Evolutionary conservation across 257 asterid genomes (phyloP), one percentile per base, ranked within the genome.

Genomic region (Primulina huaijiensis): DNA sequence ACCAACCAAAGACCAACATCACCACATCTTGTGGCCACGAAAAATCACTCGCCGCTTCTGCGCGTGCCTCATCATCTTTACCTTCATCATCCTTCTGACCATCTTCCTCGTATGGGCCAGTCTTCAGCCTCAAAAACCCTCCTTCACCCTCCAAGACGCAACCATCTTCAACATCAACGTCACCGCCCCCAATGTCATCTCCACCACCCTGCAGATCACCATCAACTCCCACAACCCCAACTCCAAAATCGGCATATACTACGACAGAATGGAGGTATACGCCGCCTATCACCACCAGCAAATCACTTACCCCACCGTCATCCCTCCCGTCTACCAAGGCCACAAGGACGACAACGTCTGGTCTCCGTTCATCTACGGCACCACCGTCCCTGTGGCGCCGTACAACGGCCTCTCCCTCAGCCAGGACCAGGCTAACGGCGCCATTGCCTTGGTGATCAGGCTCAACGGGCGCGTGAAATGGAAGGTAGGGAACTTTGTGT

Each of bases 81-180:
- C 0, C 73, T 83, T 93, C 90, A 64, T 91, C 69, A 0, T 82
- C 77, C 88, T 90, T 2, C 1, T 90, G 5, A 4, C 76, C 6
- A 10, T 89, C 83, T 92, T 94, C 75, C 16, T 91, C 10, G 59
- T 77, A 0, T 90, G 97, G 97, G 96, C 96, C 30, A 38, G 85
- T 1, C 89, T 94, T 23, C 97, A 89, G 62, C 99, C 99, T 21
- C 80, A 74, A 19, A 90, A 87, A 38, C 97, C 99, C 20, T 80
- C 88, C 5, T 94, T 94, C 79, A 68, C 64, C 69, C 95, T 94
- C 87, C 96, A 94, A 60, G 99, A 94, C 85, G 96, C 96, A 74
- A 94, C 99, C 75, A 82, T 94, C 86, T 94, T 87, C 80, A 56
- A 67, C 82, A 86, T 91, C 81, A 86, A 81, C 80, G 92, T 90